Conservation (phyloP, 306 rosid species). For the Pterocarpus santalinus region DNA sequence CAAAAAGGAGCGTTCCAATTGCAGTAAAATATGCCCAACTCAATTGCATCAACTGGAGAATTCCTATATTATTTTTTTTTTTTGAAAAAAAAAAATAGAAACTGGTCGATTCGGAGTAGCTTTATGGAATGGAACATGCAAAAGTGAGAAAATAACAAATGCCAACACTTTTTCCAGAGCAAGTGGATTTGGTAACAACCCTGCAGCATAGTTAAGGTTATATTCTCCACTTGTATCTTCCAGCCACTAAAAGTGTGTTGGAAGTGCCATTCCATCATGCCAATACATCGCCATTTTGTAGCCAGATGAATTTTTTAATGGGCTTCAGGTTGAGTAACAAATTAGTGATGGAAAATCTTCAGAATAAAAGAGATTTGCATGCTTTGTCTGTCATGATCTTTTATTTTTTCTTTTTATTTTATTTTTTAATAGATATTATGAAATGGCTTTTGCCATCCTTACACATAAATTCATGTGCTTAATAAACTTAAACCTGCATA, state of each 20-base stretch:
- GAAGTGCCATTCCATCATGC: neutral
- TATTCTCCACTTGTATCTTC: constrained; percentile 20
- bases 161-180: constrained; percentile 11
- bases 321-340: too few species aligned
- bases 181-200: constrained; percentile 37
- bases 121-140: neutral
- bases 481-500: neutral
- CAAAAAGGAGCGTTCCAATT: too few species aligned
- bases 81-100: too few species aligned
- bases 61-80: too few species aligned
- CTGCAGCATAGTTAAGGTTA: constrained; percentile 5
- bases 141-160: constrained; percentile 2
- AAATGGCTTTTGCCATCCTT: neutral
- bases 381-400: neutral
- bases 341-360: neutral
- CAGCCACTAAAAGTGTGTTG: neutral
- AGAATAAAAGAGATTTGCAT: too few species aligned
- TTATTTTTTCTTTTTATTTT: neutral
- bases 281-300: too few species aligned
- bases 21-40: too few species aligned
- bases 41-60: neutral
- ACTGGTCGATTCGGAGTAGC: neutral
- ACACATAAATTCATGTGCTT: neutral
- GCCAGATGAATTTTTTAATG: neutral
- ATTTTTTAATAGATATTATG: neutral